These are phyloP conservation scores for Alternaria hordeiaustralica DNA, from an alignment of 2,329 filamentous ascomycete genomes.

Conservation along the genomic window DNA sequence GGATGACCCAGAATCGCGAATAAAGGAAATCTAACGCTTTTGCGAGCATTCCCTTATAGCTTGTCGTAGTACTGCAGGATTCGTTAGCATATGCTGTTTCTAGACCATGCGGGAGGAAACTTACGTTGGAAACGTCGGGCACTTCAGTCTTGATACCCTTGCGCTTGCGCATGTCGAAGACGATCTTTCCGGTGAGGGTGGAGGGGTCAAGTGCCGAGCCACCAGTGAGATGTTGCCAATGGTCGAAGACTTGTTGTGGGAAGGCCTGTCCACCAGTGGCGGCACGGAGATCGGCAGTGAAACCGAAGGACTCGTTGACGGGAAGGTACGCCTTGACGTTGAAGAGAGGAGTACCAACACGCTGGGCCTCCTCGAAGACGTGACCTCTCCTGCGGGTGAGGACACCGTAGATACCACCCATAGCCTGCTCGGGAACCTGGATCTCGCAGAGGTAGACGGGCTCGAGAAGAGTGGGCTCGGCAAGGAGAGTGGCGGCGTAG, in stretches of 20 bases:
- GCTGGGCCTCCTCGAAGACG: conserved; percentile 98
- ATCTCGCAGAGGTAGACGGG: conserved; percentile 99
- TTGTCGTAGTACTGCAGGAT: conserved; percentile 91
- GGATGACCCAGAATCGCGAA: conserved; percentile 39
- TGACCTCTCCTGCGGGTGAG: conserved; percentile 97
- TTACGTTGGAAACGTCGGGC: conserved; percentile 93
- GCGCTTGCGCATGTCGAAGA: conserved; percentile 93
- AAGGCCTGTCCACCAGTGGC: conserved; percentile 97
- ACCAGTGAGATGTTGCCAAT: conserved; percentile 96
- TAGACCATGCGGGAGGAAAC: conserved; percentile 50
- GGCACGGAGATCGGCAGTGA: conserved; percentile 95
- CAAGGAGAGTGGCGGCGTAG: conserved; percentile 89
- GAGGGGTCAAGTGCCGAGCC: conserved; percentile 86
- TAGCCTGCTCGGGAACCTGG: conserved; percentile 96
- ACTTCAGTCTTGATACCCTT: conserved; percentile 99
- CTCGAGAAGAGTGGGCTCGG: conserved; percentile 90
- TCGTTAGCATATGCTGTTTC: conserved; percentile 47
- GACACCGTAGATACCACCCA: conserved; percentile 99
- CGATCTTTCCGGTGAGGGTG: conserved; percentile 82
- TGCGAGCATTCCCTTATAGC: conserved; percentile 71
- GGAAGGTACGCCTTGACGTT: conserved; percentile 98
- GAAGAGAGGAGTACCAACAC: conserved; percentile 98
- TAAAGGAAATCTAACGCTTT: conserved; percentile 54
- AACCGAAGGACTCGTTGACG: conserved; percentile 98
- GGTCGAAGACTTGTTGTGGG: conserved; percentile 98